A percentile compares a stretch with the other conserved stretches of the same genome.
phyloP scores from a whole-genome alignment of 1,284 basidiomycete species.

The Singerocomus inundabilis region DNA sequence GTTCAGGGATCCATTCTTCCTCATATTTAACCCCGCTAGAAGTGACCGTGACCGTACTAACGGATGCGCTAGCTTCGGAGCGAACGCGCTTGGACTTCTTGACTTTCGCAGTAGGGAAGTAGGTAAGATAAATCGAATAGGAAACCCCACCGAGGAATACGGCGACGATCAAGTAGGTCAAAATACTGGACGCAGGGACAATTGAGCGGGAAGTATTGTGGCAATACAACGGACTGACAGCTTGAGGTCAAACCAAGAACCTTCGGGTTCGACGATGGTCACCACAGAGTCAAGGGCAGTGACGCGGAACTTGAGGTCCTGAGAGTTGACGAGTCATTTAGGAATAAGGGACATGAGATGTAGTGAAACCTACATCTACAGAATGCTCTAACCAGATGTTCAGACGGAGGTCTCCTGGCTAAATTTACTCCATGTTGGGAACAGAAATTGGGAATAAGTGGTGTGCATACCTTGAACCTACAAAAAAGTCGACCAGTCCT shows the following conservation, averaged over 20 bases:
- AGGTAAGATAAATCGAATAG: conserved; percentile 69
- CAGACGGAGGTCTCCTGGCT: conserved; percentile 79
- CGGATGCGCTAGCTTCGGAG: conserved; percentile 52
- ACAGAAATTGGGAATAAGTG: neutral
- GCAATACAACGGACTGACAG: conserved; percentile 49
- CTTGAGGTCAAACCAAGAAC: conserved; percentile 78
- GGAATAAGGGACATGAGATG: neutral
- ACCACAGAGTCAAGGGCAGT: conserved; percentile 79
- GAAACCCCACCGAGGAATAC: conserved; percentile 61
- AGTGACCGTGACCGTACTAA: conserved; percentile 61
- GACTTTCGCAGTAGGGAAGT: conserved; percentile 55
- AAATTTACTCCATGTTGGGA: conserved; percentile 12
- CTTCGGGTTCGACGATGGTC: conserved; percentile 78
- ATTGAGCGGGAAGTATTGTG: conserved; percentile 3
- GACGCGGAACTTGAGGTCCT: conserved; percentile 60
- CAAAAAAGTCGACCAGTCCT: conserved; percentile 19
- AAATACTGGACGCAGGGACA: conserved; percentile 48
- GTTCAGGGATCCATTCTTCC: conserved; percentile 91
- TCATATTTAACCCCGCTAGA: conserved; percentile 75
- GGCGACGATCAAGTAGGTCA: conserved; percentile 75
- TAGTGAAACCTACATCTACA: conserved; percentile 49
- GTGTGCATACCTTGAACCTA: conserved; percentile 59
- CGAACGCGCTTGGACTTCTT: conserved; percentile 37
- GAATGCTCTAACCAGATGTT: conserved; percentile 77
- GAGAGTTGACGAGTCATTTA: conserved; percentile 8